Evolutionary conservation across 2,329 filamentous ascomycete species (phyloP).

Genomic region (Diplodia seriata): DNA sequence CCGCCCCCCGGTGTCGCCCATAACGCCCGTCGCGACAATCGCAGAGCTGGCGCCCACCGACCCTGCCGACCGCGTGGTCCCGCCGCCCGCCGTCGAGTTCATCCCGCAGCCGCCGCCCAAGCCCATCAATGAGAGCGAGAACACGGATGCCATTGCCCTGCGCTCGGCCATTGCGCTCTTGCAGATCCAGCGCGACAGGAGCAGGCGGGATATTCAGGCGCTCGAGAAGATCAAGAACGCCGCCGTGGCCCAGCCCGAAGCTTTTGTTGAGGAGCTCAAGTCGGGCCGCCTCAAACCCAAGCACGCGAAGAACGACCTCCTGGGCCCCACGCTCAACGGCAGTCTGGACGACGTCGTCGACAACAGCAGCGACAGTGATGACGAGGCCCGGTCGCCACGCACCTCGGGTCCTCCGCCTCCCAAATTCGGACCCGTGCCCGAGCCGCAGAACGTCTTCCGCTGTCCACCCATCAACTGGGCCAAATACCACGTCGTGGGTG

Average conservation of each 20-base stretch:
- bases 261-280: slow-evolving; percentile 72
- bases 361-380: slow-evolving; percentile 35
- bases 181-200: slow-evolving; percentile 83
- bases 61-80: slow-evolving; percentile 36
- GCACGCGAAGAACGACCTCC: slow-evolving; percentile 42
- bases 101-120: slow-evolving; percentile 52
- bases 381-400: slow-evolving; percentile 32
- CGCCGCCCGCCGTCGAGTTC: slow-evolving; percentile 43
- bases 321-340: slow-evolving; percentile 47
- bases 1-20: slow-evolving; percentile 48
- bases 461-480: slow-evolving; percentile 93
- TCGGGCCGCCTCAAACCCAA: slow-evolving; percentile 59
- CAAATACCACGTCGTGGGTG: slow-evolving; percentile 89
- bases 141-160: slow-evolving; percentile 87
- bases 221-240: slow-evolving; percentile 73
- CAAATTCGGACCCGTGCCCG: slow-evolving; percentile 72
- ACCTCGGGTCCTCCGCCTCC: slow-evolving; percentile 24
- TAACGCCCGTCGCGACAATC: slow-evolving; percentile 47
- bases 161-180: slow-evolving; percentile 84
- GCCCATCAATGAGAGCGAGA: slow-evolving; percentile 60
- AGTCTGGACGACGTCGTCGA: slow-evolving; percentile 42
- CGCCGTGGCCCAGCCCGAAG: slow-evolving; percentile 73
- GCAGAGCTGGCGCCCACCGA: slow-evolving; percentile 46
- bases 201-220: slow-evolving; percentile 74
- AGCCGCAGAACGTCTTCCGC: slow-evolving; percentile 80